Base-by-base conservation (phyloP, 2,329 filamentous ascomycete genomes). In the Ophiostoma novo-ulmi region DNA sequence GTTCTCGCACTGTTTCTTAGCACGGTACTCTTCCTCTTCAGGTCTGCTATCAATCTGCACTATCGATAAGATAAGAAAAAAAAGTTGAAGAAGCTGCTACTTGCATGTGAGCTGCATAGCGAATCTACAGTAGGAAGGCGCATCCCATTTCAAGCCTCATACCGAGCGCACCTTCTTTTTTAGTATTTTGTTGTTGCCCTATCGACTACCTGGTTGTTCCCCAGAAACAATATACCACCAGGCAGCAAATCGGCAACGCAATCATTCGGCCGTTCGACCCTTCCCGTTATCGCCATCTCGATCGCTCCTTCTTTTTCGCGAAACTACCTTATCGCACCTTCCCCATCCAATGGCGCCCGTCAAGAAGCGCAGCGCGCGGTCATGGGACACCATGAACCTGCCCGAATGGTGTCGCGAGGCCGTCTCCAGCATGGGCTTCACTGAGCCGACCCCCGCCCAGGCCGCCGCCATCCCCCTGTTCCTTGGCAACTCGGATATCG, bases 381-480 rank as follows among this genome's bases (percentile, higher is more conserved):
- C 82, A 38, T 94, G 91, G 88, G 87, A 90, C 76, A 87, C 86
- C 17, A 82, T 93, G 70, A 90, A 86, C 1, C 90, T 91, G 20
- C 81, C 89, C 6, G 85, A 90, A 87, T 98, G 94, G 93, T 88
- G 95, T 71, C 83, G 95, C 70, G 92, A 96, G 74, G 93, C 93
- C 72, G 89, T 96, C 67, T 85, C 88, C 68, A 88, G 89, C 74
- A 94, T 95, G 89, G 92, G 93, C 72, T 97, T 97, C 80, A 82
- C 44, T 20, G 73, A 75, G 44, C 85, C 73, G 89, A 91, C 78
- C 94, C 94, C 94, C 0, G 94, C 97, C n/a, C 94, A 98, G 81
- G 92, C 94, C 64, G 94, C 93, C 72, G 91, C 92, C 5, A 91
- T 97, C 74, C 93, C 93, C 14, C 86, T 97, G 69, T 95, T 97